Percentiles rank a stretch among this genome's conserved stretches.
These are phyloP conservation scores for Chalciporus chontae DNA, from an alignment of 768 basidiomycete species.

Conservation along the genomic window DNA sequence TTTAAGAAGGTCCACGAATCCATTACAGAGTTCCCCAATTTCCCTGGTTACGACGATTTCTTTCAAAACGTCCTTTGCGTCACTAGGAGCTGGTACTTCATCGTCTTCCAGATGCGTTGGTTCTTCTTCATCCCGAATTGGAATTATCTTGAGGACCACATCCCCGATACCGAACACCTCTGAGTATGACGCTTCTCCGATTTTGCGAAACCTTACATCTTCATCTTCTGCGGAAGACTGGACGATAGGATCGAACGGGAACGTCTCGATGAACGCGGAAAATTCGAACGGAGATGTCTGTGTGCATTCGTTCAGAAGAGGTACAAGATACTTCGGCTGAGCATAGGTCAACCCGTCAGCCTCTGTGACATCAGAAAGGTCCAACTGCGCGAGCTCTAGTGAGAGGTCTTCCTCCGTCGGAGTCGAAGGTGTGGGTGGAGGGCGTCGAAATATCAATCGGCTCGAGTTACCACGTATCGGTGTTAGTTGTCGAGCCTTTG, in stretches of 20 bases:
- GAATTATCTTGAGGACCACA: constrained; percentile 89
- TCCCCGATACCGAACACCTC: constrained; percentile 92
- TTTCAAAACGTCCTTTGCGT: constrained; percentile 73
- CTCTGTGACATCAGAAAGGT: constrained; percentile 47
- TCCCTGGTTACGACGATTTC: constrained; percentile 74
- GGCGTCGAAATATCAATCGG: constrained; percentile 33
- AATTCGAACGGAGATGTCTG: constrained; percentile 73
- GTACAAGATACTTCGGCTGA: constrained; percentile 53
- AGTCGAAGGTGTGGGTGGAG: constrained; percentile 55
- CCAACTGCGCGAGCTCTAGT: constrained; percentile 33
- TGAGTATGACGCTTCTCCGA: constrained; percentile 95
- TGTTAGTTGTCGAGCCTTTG: constrained; percentile 60
- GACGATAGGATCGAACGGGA: constrained; percentile 73
- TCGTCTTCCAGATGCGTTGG: constrained; percentile 27
- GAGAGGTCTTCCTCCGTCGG: constrained; percentile 47
- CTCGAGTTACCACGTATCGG: constrained; percentile 52
- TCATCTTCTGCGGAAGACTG: constrained; percentile 29
- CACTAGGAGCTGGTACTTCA: constrained; percentile 67
- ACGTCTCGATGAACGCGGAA: constrained; percentile 77
- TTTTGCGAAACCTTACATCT: constrained; percentile 61
- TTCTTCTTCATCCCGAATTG: constrained; percentile 55
- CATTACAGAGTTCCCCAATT: constrained; percentile 72
- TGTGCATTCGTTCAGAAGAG: constrained; percentile 67
- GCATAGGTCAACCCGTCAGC: constrained; percentile 41
- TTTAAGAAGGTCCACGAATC: constrained; percentile 79